Percentiles rank a stretch among this genome's conserved stretches.
These are phyloP conservation scores for Hortiboletus rubellus DNA, from an alignment of 1,284 basidiomycete genomes.

Conservation along the genomic window DNA sequence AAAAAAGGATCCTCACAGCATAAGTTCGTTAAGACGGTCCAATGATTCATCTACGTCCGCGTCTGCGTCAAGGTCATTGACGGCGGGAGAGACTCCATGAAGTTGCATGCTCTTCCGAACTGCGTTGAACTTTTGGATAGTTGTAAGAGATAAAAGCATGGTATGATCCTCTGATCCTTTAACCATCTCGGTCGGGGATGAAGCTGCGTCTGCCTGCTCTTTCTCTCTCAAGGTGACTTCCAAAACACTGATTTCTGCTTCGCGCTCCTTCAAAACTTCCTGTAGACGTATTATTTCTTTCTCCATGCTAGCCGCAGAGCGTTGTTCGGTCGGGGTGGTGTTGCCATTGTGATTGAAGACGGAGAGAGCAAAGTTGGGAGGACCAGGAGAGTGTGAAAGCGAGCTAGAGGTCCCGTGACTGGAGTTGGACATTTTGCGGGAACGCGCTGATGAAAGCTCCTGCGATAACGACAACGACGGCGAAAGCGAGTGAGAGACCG, in stretches of 20 bases:
- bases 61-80: constrained; percentile 29
- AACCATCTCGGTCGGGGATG: constrained; percentile 3
- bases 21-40: constrained; percentile 79
- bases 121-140: constrained; percentile 67
- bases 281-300: constrained; percentile 91
- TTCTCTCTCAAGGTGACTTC: constrained; percentile 67
- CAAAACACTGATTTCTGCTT: constrained; percentile 78
- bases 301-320: constrained; percentile 82
- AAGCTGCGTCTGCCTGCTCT: constrained; percentile 25
- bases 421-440: constrained; percentile 76
- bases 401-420: constrained; percentile 67
- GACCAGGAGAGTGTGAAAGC: constrained; percentile 49
- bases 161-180: constrained; percentile 26
- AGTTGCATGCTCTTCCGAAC: constrained; percentile 64
- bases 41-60: constrained; percentile 67
- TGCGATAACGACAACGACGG: constrained; percentile 92
- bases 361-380: constrained; percentile 65
- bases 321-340: constrained; percentile 49
- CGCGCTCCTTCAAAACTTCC: constrained; percentile 84
- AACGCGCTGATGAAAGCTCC: constrained; percentile 90
- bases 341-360: constrained; percentile 42
- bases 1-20: constrained; percentile 60
- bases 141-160: constrained; percentile 61
- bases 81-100: constrained; percentile 37
- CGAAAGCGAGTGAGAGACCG: constrained; percentile 83